Evolutionary conservation across 441 rosid species (phyloP), one percentile per base, ranked within the genome.

Genomic region (Viola pubescens): DNA sequence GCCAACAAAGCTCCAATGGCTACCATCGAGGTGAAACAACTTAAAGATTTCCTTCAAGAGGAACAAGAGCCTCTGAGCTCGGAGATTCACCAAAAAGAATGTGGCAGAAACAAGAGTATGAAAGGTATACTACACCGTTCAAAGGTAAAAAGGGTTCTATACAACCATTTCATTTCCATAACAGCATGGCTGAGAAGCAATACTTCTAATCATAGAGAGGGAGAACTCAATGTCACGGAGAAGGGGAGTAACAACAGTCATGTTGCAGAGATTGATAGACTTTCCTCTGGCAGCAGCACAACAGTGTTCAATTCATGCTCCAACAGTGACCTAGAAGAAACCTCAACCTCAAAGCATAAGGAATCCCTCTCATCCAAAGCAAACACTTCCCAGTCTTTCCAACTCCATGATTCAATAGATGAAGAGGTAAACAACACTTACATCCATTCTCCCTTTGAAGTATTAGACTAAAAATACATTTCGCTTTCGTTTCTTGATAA

Each of bases 11-110:
- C 42, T 7, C 64, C 13, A 45, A 79, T 76, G 74, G 80, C 73
- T 39, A 56, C 66, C 41, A 58, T 52, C 10, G n/a, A 44, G 19
- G 7, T 64, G 48, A 52, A 61, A 61, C 76, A 60, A 47, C 92
- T 86, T 43, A 65, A 70, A 44, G 79, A 85, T 16, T 62, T 81
- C 37, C 92, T 86, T 39, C 68, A 70, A 51, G 83, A 83, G 44
- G 72, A 77, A 58, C 87, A 86, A 56, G 92, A 86, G 47, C 89
- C 89, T 63, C 83, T 83, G 58, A 46, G 67, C 19, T 70, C 75
- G 3, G 75, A 79, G 38, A 61, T 59, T 65, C 74, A 71, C 66
- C 79, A 79, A 4, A 40, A 62, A 1, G 85, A 82, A 64, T 79
- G 68, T 71, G 69, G 82, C 49, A 54, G 37, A 51, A 57, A 47